A percentile compares a stretch with the other conserved stretches of the same genome.
These are phyloP conservation scores for Mycena maculata DNA, from an alignment of 768 basidiomycete species.

Conservation along the genomic window DNA sequence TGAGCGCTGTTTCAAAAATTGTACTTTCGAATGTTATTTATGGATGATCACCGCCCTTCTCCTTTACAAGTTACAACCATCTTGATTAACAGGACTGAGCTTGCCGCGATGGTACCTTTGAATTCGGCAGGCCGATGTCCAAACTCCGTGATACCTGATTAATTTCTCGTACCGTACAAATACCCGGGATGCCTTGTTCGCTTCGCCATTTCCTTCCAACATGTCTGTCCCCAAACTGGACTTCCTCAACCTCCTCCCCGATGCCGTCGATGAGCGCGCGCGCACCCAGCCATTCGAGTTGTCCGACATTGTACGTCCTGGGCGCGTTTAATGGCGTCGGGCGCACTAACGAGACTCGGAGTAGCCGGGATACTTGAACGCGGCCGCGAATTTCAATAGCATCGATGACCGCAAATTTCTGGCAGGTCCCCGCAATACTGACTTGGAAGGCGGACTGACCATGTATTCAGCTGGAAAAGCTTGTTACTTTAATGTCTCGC, in stretches of 20 bases:
- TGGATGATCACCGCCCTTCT: no score
- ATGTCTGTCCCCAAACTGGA: constrained; percentile 25
- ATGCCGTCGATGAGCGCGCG: constrained; percentile 4
- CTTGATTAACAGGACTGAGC: not conserved
- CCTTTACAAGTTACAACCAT: not conserved
- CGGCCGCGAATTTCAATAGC: constrained; percentile 52
- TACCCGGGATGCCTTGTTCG: not conserved
- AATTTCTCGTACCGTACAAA: constrained; percentile 11
- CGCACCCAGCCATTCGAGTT: constrained; percentile 19
- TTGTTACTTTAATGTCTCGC: constrained; percentile 70
- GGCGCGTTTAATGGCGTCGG: not conserved
- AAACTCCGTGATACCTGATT: constrained; percentile 31
- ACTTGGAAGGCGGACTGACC: no score
- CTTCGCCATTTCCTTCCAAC: constrained; percentile 11
- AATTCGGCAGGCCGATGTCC: constrained; percentile 11
- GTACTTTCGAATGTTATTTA: no score
- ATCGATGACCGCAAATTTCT: constrained; percentile 72
- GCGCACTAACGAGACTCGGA: not conserved
- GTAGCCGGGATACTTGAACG: constrained; percentile 64
- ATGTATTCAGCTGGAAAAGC: constrained; percentile 68
- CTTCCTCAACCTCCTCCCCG: constrained; percentile 12
- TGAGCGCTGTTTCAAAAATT: no score
- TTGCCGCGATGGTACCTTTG: not conserved
- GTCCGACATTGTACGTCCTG: constrained; percentile 14
- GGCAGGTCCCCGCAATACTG: constrained; percentile 49